Evolutionary conservation across 495 filamentous ascomycete species (phyloP), one percentile per base, ranked within the genome.

Genomic region (Penicillium crystallinum): DNA sequence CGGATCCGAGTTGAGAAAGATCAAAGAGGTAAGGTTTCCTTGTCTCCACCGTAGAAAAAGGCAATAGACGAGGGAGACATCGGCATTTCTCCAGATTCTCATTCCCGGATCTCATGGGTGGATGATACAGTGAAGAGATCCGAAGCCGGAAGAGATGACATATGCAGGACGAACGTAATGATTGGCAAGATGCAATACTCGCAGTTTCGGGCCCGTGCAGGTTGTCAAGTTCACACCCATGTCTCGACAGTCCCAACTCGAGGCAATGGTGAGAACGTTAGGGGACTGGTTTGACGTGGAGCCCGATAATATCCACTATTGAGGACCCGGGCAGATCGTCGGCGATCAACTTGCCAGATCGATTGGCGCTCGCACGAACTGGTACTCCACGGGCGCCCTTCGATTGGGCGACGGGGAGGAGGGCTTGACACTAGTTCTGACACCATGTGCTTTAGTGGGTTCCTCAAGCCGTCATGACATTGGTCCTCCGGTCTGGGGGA

Each of bases 311-410:
- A 54, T 57, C 62, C 59, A 55, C 63, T 61, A 61, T 63, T 61
- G 63, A 64, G 57, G 61, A 63, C 60, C 63, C 57, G 57, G 60
- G 57, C 15, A 61, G 63, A 65, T 65, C 59, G 31, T 49, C 22
- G 57, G 36, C 12, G 62, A 65, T 65, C 63, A 53, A 46, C 43
- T 42, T 23, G n/a, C 45, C 15, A 38, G 61, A 52, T 61, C 59
- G 54, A 63, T 63, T 61, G 60, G 63, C 63, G 47, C 43, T 40
- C 47, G 44, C 52, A 63, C 54, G 63, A 63, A 65, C 63, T 45
- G 36, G 23, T 63, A n/a, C 60, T 46, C 57, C 63, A 65, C 39
- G 19, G n/a, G 30, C 44, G 38, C n/a, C 30, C 19, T 42, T 44
- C 40, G 10, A 65, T 65, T 65, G 62, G 40, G 22, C 37, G 17